Percentiles rank a stretch among this genome's conserved stretches.
Evolutionary conservation across 441 rosid genomes (phyloP).

Genomic region (Arabidopsis hybrid): DNA sequence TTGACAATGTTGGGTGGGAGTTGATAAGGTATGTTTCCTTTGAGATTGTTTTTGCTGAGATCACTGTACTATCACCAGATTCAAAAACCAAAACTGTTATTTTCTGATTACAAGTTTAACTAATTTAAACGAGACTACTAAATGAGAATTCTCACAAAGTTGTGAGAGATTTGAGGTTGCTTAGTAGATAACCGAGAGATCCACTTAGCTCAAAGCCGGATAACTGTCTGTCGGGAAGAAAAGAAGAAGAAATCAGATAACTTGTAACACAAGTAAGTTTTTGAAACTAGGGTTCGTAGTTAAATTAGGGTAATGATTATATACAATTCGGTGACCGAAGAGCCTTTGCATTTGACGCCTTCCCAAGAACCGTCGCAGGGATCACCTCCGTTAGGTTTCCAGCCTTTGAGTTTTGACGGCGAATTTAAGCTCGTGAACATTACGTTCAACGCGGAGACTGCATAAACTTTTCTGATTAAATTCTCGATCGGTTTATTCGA

Average conservation of each 20-base stretch:
- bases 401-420: constrained; percentile 70
- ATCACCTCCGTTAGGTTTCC: constrained; percentile 86
- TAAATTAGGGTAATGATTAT: background rate
- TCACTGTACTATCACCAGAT: constrained; percentile 68
- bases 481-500: constrained; percentile 6
- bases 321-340: constrained; percentile 82
- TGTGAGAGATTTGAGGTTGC: constrained; percentile 83
- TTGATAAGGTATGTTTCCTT: constrained; percentile 83
- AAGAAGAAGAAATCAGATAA: background rate
- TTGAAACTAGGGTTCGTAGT: constrained; percentile 2
- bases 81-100: constrained; percentile 22
- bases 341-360: constrained; percentile 85
- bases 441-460: constrained; percentile 89
- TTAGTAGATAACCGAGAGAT: constrained; percentile 77
- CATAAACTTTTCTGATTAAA: constrained; percentile 20
- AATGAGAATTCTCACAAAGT: constrained; percentile 63
- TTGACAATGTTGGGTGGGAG: constrained; percentile 77
- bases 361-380: constrained; percentile 90
- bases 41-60: constrained; percentile 86
- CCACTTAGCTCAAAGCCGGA: constrained; percentile 76
- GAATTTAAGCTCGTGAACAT: constrained; percentile 87
- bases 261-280: constrained; percentile 31
- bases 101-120: background rate
- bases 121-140: background rate
- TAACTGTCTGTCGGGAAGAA: constrained; percentile 58